Conservation (phyloP, 83 land plant species). For the Isoetes engelmannii region DNA sequence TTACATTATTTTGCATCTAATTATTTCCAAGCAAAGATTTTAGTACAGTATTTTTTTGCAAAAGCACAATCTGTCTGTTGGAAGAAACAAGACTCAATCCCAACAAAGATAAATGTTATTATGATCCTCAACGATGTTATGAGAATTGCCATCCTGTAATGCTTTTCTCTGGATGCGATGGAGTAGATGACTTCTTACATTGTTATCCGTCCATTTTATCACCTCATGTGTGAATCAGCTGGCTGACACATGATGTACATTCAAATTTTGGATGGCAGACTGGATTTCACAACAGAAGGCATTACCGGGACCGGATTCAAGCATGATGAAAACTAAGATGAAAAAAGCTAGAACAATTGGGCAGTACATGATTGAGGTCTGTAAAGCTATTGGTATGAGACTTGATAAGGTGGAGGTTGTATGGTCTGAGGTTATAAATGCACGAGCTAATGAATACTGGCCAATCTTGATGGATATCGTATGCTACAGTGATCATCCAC, state of each 20-base stretch:
- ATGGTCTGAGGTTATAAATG: not conserved
- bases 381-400: slow-evolving; percentile 5
- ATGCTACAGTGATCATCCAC: not conserved
- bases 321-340: not conserved
- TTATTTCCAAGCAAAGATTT: too few relatives aligned
- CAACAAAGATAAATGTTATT: too few relatives aligned
- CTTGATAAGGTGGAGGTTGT: slow-evolving; percentile 4
- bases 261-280: slow-evolving; percentile 8
- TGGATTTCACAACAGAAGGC: slow-evolving; percentile 5
- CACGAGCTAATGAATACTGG: slow-evolving; percentile 5
- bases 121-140: too few relatives aligned
- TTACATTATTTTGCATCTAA: too few relatives aligned
- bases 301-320: not conserved
- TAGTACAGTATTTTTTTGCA: too few relatives aligned
- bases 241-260: not conserved
- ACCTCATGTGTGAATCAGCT: not conserved
- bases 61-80: too few relatives aligned
- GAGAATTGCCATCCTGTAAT: too few relatives aligned
- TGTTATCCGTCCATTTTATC: too few relatives aligned
- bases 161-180: too few relatives aligned
- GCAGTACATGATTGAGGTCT: slow-evolving; percentile 4
- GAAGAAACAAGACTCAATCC: too few relatives aligned
- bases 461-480: not conserved
- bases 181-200: too few relatives aligned
- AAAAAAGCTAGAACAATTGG: not conserved